Percentiles rank a stretch among this genome's conserved stretches.
Evolutionary conservation across 768 basidiomycete species (phyloP).

Genomic region (Amyloporia xantha): DNA sequence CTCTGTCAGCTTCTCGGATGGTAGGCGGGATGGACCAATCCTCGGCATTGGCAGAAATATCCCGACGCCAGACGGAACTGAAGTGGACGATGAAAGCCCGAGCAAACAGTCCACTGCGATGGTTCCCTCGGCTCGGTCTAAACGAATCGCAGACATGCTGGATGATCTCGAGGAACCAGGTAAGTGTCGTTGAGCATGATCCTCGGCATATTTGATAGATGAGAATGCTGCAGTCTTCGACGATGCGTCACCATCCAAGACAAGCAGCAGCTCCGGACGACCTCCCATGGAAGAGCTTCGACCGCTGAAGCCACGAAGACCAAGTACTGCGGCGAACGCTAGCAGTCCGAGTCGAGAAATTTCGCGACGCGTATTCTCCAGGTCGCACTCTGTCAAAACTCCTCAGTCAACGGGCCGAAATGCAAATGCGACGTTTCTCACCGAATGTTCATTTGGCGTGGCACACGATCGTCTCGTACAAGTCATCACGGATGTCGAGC

Average conservation of each 20-base stretch:
- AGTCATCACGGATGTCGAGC: constrained; percentile 90
- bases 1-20: constrained; percentile 96
- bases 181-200: constrained; percentile 30
- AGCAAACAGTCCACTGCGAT: constrained; percentile 20
- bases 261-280: constrained; percentile 36
- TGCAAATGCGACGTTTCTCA: constrained; percentile 67
- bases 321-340: constrained; percentile 10
- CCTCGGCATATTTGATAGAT: constrained; percentile 7
- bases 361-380: constrained; percentile 28
- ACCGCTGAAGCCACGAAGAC: constrained; percentile 37
- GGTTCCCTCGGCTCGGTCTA: constrained; percentile 62
- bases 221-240: constrained; percentile 28
- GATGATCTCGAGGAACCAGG: constrained; percentile 64
- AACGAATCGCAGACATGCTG: constrained; percentile 78
- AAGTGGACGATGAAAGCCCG: constrained; percentile 17
- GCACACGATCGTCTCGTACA: constrained; percentile 88
- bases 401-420: constrained; percentile 7
- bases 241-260: constrained; percentile 48
- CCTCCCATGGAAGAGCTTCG: constrained; percentile 41
- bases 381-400: constrained; percentile 15
- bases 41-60: constrained; percentile 44
- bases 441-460: constrained; percentile 94
- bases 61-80: constrained; percentile 30
- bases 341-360: constrained; percentile 8
- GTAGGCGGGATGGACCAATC: constrained; percentile 86